phyloP scores from a whole-genome alignment of 2,329 filamentous ascomycete genomes.

The Clonostachys rosea region DNA sequence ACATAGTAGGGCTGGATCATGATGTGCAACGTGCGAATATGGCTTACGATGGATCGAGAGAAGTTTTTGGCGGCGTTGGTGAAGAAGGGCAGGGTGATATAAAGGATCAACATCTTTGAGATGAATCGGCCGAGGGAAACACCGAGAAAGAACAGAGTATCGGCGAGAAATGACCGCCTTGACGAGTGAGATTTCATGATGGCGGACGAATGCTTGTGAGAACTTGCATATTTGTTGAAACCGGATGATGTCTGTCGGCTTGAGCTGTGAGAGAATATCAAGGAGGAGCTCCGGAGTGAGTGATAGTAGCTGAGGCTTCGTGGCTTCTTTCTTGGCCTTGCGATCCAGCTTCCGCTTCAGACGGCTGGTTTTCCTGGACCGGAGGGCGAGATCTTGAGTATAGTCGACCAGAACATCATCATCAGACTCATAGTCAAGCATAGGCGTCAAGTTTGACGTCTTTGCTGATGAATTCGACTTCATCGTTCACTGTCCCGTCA shows the following conservation, averaged over 20 bases:
- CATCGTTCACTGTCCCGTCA: too few species aligned
- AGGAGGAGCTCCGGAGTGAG: neutral
- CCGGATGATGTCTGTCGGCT: neutral
- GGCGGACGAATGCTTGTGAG: neutral
- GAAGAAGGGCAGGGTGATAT: neutral
- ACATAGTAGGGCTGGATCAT: conserved; percentile 1
- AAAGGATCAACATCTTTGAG: neutral
- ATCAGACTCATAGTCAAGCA: neutral
- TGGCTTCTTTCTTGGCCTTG: neutral
- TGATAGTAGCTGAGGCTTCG: neutral
- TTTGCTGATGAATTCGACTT: too few species aligned
- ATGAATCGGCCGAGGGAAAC: neutral
- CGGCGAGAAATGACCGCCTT: neutral
- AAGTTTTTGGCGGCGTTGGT: neutral
- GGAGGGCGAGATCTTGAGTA: neutral
- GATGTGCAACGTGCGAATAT: neutral
- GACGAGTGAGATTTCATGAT: neutral
- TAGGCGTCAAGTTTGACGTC: too few species aligned
- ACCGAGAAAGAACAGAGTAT: neutral
- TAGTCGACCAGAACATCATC: neutral
- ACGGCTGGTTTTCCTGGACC: neutral
- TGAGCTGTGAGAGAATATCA: neutral
- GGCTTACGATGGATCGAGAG: neutral
- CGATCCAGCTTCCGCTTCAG: neutral
- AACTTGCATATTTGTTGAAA: neutral